Evolutionary conservation across 495 filamentous ascomycete species (phyloP).

Genomic region (Podospora tetraspora): DNA sequence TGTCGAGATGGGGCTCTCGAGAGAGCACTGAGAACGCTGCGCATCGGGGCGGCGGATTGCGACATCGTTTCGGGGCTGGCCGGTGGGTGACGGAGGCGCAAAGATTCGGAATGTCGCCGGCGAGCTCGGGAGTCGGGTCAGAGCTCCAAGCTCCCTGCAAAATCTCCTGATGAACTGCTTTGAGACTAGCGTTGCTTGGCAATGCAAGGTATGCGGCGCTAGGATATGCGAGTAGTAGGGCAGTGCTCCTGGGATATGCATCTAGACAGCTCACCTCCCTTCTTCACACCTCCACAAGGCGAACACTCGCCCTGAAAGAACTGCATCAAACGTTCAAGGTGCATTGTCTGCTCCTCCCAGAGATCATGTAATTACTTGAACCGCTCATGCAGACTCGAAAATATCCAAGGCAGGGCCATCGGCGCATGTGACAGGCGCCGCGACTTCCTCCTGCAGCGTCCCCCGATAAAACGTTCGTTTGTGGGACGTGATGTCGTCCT

Average conservation of each 20-base stretch:
- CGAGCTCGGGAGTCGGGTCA: slow-evolving; percentile 1
- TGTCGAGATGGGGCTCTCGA: slow-evolving; percentile 19
- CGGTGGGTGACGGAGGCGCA: background rate
- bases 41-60: slow-evolving; percentile 21
- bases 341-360: background rate
- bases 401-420: background rate
- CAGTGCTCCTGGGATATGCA: slow-evolving; percentile 5
- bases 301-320: background rate
- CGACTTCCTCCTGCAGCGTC: background rate
- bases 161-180: slow-evolving; percentile 19
- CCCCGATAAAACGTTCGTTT: background rate
- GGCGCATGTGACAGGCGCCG: background rate
- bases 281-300: background rate
- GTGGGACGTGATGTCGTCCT: slow-evolving; percentile 17
- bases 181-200: background rate
- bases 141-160: slow-evolving; percentile 9
- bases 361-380: background rate
- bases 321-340: background rate
- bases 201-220: background rate
- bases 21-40: slow-evolving; percentile 23
- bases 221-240: background rate
- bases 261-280: slow-evolving; percentile 13
- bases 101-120: background rate
- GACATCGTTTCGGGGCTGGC: slow-evolving; percentile 22
- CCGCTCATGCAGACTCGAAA: background rate